Evolutionary conservation across 176 grass and related monocot species (phyloP), one percentile per base, ranked within the genome.

Genomic region (Juncus inflexus): DNA sequence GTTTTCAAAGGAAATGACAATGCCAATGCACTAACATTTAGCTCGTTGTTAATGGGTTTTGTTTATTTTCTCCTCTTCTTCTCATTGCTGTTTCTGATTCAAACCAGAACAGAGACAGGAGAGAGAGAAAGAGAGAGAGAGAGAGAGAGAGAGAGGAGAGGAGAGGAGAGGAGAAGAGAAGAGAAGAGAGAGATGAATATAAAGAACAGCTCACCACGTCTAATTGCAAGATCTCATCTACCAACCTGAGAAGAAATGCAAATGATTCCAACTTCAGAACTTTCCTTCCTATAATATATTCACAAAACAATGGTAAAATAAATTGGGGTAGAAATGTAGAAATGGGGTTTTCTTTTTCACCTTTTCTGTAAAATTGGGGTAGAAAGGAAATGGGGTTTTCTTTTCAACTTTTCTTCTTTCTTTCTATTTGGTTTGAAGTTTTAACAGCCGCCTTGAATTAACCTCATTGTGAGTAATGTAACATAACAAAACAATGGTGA

Each of bases 151-250:
- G 35, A 50, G 42, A 52, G 2, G n/a, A n/a, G n/a, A n/a, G n/a
- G n/a, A n/a, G n/a, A n/a, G n/a, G 72, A 64, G 58, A 74, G 55
- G 38, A 36, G 51, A 12, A 14, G 45, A 56, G 12, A 35, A 12
- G 28, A 3, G 19, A 55, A 69, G 3, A 3, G 54, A 9, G 39
- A 16, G 72, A 75, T 15, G 58, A 75, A 77, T 59, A 77, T 45
- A 58, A 60, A 77, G 74, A 77, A 68, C 41, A 69, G 61, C 28
- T 59, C 74, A 77, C 73, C 73, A 76, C 73, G 45, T 64, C 16
- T 40, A 15, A 9, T 5, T 4, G 42, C 60, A 36, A 65, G 73
- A 65, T 76, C 52, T 75, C 19, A 47, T 47, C 43, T 47, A 47
- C 43, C 50, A 15, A 53, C 14, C 57, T 62, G 58, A 8, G 36